A percentile compares a stretch with the other conserved stretches of the same genome.
phyloP scores from a whole-genome alignment of 2,329 filamentous ascomycete genomes.

The Xylaria hypoxylon region DNA sequence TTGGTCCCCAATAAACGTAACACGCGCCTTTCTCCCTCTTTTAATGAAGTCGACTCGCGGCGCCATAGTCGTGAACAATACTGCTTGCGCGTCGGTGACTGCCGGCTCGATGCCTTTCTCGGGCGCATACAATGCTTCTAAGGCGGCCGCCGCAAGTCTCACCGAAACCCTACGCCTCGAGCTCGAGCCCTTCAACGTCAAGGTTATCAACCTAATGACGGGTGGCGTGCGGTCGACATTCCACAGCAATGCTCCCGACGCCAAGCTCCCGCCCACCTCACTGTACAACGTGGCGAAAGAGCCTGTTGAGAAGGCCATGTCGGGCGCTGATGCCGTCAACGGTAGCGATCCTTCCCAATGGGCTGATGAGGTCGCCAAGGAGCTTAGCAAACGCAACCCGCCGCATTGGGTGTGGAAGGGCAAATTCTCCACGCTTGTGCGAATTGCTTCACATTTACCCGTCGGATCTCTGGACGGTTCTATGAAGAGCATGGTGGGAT shows the following conservation, averaged over 20 bases:
- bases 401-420: slow-evolving; percentile 21
- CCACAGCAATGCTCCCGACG: slow-evolving; percentile 28
- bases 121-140: slow-evolving; percentile 57
- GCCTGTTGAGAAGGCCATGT: slow-evolving; percentile 8
- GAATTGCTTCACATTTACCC: slow-evolving; percentile 15
- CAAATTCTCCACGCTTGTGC: neutral
- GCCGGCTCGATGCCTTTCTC: slow-evolving; percentile 57
- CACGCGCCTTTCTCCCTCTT: slow-evolving; percentile 55
- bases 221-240: slow-evolving; percentile 47
- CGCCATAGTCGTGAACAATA: slow-evolving; percentile 36
- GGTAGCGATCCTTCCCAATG: slow-evolving; percentile 12
- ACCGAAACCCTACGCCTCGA: slow-evolving; percentile 57
- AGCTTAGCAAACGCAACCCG: slow-evolving; percentile 14
- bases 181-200: slow-evolving; percentile 52
- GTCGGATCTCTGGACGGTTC: slow-evolving; percentile 1
- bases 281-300: slow-evolving; percentile 18
- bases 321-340: slow-evolving; percentile 14
- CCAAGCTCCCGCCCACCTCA: slow-evolving; percentile 10
- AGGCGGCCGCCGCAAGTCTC: slow-evolving; percentile 56
- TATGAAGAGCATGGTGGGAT: slow-evolving; percentile 8
- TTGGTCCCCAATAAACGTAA: slow-evolving; percentile 55
- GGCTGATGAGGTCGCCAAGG: slow-evolving; percentile 18
- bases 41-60: slow-evolving; percentile 45
- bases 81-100: slow-evolving; percentile 40
- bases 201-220: slow-evolving; percentile 51